Evolutionary conservation across 164 flowering plant species (phyloP).

Genomic region (Umbilicus rupestris): DNA sequence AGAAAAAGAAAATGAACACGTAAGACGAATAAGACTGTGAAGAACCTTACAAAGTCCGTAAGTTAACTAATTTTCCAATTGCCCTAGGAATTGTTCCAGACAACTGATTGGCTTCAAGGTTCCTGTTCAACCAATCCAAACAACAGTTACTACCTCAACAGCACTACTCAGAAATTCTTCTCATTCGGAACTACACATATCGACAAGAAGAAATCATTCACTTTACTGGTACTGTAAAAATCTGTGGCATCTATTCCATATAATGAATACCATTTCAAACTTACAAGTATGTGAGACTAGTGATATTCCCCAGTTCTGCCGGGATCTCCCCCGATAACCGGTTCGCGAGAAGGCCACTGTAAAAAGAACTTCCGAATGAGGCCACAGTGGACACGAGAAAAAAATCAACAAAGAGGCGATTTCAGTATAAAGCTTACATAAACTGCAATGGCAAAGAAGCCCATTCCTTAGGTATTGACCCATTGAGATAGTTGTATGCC

Average conservation of each 20-base stretch:
- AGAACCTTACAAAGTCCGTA: constrained; percentile 23
- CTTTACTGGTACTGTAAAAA: too few species aligned
- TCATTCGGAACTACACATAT: constrained; percentile 1
- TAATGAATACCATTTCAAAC: constrained; percentile 5
- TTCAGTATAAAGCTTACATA: constrained; percentile 29
- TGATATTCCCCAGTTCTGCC: constrained; percentile 34
- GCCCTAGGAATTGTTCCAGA: constrained; percentile 29
- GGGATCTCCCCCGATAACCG: constrained; percentile 50
- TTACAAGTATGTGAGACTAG: constrained; percentile 35
- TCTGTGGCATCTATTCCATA: neutral
- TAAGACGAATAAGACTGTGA: neutral
- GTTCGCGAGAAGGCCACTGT: constrained; percentile 52
- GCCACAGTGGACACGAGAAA: neutral
- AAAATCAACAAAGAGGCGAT: neutral
- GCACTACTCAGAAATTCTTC: neutral
- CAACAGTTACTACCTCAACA: neutral
- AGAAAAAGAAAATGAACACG: neutral
- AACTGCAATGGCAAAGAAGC: constrained; percentile 32
- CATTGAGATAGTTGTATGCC: constrained; percentile 54
- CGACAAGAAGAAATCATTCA: too few species aligned
- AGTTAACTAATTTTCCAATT: constrained; percentile 29
- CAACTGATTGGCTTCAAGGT: constrained; percentile 32
- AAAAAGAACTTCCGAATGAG: constrained; percentile 8
- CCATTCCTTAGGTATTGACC: constrained; percentile 70
- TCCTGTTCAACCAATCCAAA: constrained; percentile 15